Conservation (phyloP, 805 yeast species). For the Lachancea mirantina region DNA sequence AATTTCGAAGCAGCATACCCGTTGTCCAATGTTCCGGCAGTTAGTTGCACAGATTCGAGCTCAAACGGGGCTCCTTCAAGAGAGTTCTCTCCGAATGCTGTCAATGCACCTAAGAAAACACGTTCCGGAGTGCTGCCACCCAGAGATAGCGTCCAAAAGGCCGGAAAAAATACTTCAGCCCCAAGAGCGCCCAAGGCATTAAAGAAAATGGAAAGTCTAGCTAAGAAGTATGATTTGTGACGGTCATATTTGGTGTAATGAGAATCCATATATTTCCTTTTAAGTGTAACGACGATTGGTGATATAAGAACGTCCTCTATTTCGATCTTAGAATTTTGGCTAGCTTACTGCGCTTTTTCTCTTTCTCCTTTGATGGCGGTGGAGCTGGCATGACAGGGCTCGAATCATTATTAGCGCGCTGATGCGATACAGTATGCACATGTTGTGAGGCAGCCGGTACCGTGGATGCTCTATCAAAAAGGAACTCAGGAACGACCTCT, state of each 20-base stretch:
- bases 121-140: conserved; percentile 7
- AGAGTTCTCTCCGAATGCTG: too few relatives aligned
- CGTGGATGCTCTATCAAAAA: conserved; percentile 30
- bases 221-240: conserved; percentile 20
- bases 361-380: conserved; percentile 26
- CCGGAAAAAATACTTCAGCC: not conserved
- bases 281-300: too few relatives aligned
- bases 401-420: conserved; percentile 10
- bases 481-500: conserved; percentile 38
- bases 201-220: conserved; percentile 23
- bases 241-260: conserved; percentile 1
- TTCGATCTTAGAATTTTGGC: conserved; percentile 38
- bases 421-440: conserved; percentile 13
- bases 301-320: conserved; percentile 5
- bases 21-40: too few relatives aligned
- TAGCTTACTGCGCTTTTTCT: conserved; percentile 42
- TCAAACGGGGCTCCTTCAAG: too few relatives aligned
- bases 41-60: too few relatives aligned
- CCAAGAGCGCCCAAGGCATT: conserved; percentile 23
- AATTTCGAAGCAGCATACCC: too few relatives aligned
- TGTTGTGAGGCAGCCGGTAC: conserved; percentile 5
- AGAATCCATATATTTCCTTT: conserved; percentile 1
- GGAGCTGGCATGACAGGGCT: conserved; percentile 15
- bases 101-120: conserved; percentile 6
- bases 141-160: conserved; percentile 1